These are phyloP conservation scores for Diaporthe eres DNA, from an alignment of 2,329 filamentous ascomycete species.

Conservation along the genomic window DNA sequence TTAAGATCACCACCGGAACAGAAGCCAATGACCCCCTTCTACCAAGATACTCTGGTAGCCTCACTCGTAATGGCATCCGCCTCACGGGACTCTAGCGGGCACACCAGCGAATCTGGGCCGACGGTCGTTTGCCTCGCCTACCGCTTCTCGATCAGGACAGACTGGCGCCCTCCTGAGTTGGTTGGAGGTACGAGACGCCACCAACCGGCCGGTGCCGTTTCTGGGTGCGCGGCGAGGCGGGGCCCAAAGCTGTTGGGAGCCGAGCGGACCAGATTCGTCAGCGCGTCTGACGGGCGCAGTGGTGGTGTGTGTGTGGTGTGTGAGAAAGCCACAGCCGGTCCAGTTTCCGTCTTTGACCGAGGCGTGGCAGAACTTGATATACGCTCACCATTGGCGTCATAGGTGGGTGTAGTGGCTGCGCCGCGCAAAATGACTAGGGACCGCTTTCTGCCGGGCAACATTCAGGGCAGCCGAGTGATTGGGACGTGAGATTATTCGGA, in stretches of 20 bases:
- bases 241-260: constrained; percentile 9
- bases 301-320: constrained; percentile 6
- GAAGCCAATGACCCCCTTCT: not conserved
- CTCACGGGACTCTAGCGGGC: not conserved
- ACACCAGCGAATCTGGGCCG: not conserved
- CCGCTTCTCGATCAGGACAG: constrained; percentile 20
- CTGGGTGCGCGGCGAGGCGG: constrained; percentile 6
- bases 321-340: not conserved
- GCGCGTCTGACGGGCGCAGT: constrained; percentile 19
- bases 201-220: constrained; percentile 27
- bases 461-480: constrained; percentile 6
- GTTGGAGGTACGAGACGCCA: constrained; percentile 18
- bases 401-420: not conserved
- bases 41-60: not conserved
- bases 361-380: not conserved
- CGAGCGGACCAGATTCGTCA: constrained; percentile 16
- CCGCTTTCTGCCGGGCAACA: constrained; percentile 1
- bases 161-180: constrained; percentile 9
- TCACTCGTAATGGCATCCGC: too few relatives aligned
- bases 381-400: not conserved
- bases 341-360: not conserved
- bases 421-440: not conserved
- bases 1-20: not conserved
- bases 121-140: constrained; percentile 7
- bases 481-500: constrained; percentile 4